Conservation (phyloP, 2,329 filamentous ascomycete genomes). For the Teratosphaeria pseudoeucalypti region DNA sequence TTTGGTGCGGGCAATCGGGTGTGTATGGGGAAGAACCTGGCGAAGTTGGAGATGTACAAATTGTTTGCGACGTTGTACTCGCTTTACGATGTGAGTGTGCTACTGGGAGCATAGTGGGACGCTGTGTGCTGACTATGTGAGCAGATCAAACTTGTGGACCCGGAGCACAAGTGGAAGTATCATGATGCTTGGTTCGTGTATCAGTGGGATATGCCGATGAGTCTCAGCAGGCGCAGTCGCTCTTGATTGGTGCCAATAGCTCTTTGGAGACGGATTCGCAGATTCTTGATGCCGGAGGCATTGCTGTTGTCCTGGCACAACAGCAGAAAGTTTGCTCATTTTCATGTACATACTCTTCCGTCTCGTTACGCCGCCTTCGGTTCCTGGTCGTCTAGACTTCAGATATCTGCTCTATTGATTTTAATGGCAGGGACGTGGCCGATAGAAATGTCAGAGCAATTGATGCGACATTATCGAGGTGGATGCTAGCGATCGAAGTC, state of each 20-base stretch:
- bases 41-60: conserved; percentile 18
- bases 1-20: conserved; percentile 26
- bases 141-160: conserved; percentile 6
- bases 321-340: too few relatives aligned
- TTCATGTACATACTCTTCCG: too few relatives aligned
- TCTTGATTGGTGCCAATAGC: not conserved
- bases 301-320: too few relatives aligned
- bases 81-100: conserved; percentile 2
- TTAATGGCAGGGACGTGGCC: too few relatives aligned
- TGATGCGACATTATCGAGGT: too few relatives aligned
- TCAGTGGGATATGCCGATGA: conserved; percentile 3
- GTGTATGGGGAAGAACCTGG: conserved; percentile 22
- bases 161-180: conserved; percentile 8
- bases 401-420: too few relatives aligned
- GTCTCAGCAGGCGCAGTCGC: not conserved
- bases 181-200: conserved; percentile 10
- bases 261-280: too few relatives aligned
- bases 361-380: too few relatives aligned
- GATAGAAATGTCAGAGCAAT: too few relatives aligned
- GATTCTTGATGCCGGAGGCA: too few relatives aligned
- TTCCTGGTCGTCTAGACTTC: too few relatives aligned
- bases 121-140: not conserved
- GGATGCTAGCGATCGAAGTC: too few relatives aligned
- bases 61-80: conserved; percentile 6
- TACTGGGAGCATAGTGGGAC: not conserved